A percentile compares a stretch with the other conserved stretches of the same genome.
phyloP scores from a whole-genome alignment of 768 basidiomycete genomes.

The Phallus indusiatus region DNA sequence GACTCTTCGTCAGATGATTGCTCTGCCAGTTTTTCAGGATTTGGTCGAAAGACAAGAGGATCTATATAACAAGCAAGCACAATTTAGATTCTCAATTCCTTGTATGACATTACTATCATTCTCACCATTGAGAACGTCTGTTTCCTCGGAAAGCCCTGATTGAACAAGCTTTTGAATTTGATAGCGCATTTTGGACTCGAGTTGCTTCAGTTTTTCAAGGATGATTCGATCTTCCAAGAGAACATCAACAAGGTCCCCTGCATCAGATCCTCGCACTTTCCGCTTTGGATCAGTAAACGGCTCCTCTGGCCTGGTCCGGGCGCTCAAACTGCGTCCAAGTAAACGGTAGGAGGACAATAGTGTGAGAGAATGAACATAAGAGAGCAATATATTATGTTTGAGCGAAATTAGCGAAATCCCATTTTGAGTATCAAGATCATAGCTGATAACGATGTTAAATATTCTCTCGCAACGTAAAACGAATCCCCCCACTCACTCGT shows the following conservation, averaged over 20 bases:
- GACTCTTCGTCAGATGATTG: slow-evolving; percentile 19
- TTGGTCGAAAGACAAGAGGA: slow-evolving; percentile 86
- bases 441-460: background rate
- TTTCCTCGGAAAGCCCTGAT: slow-evolving; percentile 38
- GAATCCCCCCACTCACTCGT: slow-evolving; percentile 36
- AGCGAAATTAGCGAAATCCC: slow-evolving; percentile 89
- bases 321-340: slow-evolving; percentile 51
- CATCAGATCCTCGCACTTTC: slow-evolving; percentile 40
- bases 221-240: slow-evolving; percentile 74
- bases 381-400: slow-evolving; percentile 76
- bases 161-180: slow-evolving; percentile 92
- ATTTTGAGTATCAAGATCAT: slow-evolving; percentile 44
- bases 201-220: slow-evolving; percentile 77
- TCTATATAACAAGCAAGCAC: slow-evolving; percentile 38
- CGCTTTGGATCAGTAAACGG: slow-evolving; percentile 49
- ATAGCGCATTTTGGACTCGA: slow-evolving; percentile 85
- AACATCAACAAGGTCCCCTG: slow-evolving; percentile 70
- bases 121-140: slow-evolving; percentile 51
- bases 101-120: slow-evolving; percentile 3
- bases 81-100: slow-evolving; percentile 1
- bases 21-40: slow-evolving; percentile 60
- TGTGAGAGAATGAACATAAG: slow-evolving; percentile 76
- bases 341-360: slow-evolving; percentile 64
- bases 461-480: slow-evolving; percentile 11
- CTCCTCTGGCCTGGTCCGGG: slow-evolving; percentile 37